A percentile compares a stretch with the other conserved stretches of the same genome.
These are phyloP conservation scores for Rhodotorula diobovata DNA, from an alignment of 768 basidiomycete species.

Conservation along the genomic window DNA sequence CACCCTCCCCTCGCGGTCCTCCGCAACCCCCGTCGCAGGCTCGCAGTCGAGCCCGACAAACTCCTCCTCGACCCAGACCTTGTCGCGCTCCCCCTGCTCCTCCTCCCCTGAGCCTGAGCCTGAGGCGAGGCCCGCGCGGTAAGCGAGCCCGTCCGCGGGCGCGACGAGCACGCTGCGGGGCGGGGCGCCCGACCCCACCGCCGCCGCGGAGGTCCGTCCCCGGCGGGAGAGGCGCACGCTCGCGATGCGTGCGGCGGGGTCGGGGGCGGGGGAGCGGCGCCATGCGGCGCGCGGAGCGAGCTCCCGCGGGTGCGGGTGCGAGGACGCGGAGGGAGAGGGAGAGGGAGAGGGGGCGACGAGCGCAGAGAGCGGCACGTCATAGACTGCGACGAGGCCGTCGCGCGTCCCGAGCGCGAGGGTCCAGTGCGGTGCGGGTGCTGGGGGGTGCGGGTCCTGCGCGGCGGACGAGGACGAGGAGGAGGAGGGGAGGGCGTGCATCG, in stretches of 20 bases:
- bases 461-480: too few relatives aligned
- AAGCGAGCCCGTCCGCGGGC: conserved; percentile 27
- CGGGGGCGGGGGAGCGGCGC: too few relatives aligned
- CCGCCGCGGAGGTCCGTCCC: neutral
- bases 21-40: too few relatives aligned
- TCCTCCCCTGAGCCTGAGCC: neutral
- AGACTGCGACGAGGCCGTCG: neutral
- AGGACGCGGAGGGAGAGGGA: too few relatives aligned
- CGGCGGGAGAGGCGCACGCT: neutral
- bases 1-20: too few relatives aligned
- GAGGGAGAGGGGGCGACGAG: too few relatives aligned
- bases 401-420: neutral
- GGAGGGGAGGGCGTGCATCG: neutral
- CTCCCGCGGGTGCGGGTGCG: too few relatives aligned
- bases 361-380: neutral
- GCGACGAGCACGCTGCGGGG: conserved; percentile 13
- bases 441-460: too few relatives aligned
- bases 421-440: neutral
- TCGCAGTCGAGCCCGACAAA: conserved; percentile 29
- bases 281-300: neutral
- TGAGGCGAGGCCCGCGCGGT: neutral
- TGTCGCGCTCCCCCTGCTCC: neutral
- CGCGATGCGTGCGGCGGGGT: neutral
- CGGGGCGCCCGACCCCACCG: neutral
- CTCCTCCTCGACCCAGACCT: conserved; percentile 16